phyloP scores from a whole-genome alignment of 495 filamentous ascomycete species.

The Daldinia childiae region DNA sequence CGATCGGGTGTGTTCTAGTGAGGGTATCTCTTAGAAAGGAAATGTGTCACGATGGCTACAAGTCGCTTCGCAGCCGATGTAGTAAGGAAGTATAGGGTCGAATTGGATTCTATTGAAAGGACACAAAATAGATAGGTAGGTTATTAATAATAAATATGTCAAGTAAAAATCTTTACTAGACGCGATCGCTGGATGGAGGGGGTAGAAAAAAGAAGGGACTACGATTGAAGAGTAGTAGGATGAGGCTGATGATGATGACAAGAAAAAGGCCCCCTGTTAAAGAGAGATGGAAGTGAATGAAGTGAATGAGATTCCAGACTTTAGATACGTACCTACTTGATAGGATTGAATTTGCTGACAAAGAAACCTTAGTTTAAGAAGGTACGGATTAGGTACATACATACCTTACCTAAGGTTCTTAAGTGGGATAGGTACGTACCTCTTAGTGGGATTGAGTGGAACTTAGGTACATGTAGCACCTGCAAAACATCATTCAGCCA shows the following conservation, averaged over 20 bases:
- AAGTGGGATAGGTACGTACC: too few species aligned
- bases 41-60: conserved; percentile 59
- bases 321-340: neutral
- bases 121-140: neutral
- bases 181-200: neutral
- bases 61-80: neutral
- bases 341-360: neutral
- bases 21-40: conserved; percentile 62
- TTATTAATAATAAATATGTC: conserved; percentile 17
- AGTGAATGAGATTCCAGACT: neutral
- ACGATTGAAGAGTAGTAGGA: conserved; percentile 3
- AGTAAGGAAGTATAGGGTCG: neutral
- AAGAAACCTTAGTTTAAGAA: too few species aligned
- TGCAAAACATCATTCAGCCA: neutral
- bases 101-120: neutral
- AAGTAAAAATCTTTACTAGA: conserved; percentile 7
- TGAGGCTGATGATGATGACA: conserved; percentile 41
- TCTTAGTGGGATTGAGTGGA: too few species aligned
- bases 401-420: too few species aligned
- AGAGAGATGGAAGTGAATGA: neutral
- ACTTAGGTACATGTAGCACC: too few species aligned
- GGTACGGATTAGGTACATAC: too few species aligned
- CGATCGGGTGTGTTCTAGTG: conserved; percentile 57
- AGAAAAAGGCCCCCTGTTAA: neutral
- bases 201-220: conserved; percentile 7